These are phyloP conservation scores for Lagerstroemia speciosa DNA, from an alignment of 345 rosid species.

Conservation along the genomic window DNA sequence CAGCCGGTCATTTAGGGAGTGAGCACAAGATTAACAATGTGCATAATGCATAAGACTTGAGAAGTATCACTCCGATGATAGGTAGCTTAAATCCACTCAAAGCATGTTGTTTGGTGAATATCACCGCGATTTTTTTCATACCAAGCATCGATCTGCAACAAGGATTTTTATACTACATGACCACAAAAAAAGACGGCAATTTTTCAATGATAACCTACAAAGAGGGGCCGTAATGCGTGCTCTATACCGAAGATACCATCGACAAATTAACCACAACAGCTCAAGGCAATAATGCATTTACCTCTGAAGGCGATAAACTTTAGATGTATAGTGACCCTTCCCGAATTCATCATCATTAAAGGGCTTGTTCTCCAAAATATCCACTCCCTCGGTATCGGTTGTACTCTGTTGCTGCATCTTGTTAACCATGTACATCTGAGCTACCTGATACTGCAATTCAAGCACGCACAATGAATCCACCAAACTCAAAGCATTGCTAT, in stretches of 20 bases:
- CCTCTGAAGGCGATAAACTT: constrained; percentile 62
- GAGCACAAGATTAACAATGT: not conserved
- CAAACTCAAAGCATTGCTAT: not conserved
- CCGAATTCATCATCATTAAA: constrained; percentile 40
- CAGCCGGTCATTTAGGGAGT: not conserved
- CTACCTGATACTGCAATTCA: constrained; percentile 53
- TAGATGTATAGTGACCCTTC: constrained; percentile 47
- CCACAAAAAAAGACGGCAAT: too few relatives aligned
- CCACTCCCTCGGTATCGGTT: constrained; percentile 48
- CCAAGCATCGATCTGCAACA: not conserved
- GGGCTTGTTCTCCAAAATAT: constrained; percentile 39
- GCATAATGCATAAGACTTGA: not conserved
- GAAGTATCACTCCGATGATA: not conserved
- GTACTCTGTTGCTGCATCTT: constrained; percentile 64
- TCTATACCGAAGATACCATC: not conserved
- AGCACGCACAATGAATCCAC: not conserved
- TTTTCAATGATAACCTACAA: too few relatives aligned
- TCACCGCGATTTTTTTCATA: not conserved
- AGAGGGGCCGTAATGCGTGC: not conserved
- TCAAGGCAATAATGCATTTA: not conserved
- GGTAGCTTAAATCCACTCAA: not conserved
- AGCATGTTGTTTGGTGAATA: not conserved
- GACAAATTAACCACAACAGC: not conserved
- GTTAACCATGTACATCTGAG: constrained; percentile 53
- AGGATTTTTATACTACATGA: too few relatives aligned